phyloP scores from a whole-genome alignment of 2,329 filamentous ascomycete species.

The Colletotrichum caudatum region DNA sequence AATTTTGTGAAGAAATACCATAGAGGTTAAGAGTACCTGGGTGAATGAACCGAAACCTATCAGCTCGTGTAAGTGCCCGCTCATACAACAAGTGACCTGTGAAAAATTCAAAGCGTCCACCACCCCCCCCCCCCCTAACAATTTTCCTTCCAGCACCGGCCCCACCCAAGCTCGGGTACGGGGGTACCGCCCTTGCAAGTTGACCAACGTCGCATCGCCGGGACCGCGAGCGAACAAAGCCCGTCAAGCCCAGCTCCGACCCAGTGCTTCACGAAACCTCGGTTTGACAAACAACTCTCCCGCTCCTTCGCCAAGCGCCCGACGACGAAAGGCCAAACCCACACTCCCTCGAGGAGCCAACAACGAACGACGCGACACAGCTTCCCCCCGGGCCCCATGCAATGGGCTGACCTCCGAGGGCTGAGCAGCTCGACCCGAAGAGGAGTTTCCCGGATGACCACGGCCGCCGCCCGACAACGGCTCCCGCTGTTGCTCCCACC shows the following conservation, averaged over 20 bases:
- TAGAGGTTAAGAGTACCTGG: too few species aligned
- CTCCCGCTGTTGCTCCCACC: constrained; percentile 28
- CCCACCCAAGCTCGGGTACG: constrained; percentile 11
- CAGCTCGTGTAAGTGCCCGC: constrained; percentile 14
- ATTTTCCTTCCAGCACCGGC: constrained; percentile 14
- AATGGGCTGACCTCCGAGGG: constrained; percentile 41
- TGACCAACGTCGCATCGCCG: constrained; percentile 11
- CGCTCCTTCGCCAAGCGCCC: neutral
- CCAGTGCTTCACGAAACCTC: neutral
- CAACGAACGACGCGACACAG: neutral
- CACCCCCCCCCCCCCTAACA: neutral
- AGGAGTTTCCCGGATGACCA: constrained; percentile 40
- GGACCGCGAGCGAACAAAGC: constrained; percentile 5
- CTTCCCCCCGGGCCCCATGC: constrained; percentile 32
- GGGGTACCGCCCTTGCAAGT: constrained; percentile 16
- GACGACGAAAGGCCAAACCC: neutral
- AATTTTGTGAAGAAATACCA: too few species aligned
- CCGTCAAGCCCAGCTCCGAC: constrained; percentile 7
- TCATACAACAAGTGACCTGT: neutral
- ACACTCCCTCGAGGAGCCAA: neutral
- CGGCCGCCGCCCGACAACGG: constrained; percentile 33
- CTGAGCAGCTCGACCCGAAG: constrained; percentile 36
- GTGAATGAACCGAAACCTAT: neutral
- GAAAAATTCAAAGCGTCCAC: constrained; percentile 9
- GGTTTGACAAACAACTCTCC: neutral